Evolutionary conservation across 2,329 filamentous ascomycete species (phyloP).

Genomic region (Samsoniella hepiali): DNA sequence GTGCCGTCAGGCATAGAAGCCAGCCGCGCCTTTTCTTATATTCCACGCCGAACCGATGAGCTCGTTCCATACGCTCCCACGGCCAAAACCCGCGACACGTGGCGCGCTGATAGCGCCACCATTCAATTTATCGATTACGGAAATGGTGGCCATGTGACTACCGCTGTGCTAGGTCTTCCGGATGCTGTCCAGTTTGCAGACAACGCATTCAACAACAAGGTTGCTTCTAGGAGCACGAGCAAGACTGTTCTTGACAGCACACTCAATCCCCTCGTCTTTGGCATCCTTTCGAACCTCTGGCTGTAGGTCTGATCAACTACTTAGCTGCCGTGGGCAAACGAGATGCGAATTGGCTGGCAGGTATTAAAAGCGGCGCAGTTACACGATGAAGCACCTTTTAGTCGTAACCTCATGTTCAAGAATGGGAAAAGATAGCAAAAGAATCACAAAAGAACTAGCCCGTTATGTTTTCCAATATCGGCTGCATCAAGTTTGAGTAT

Average conservation of each 20-base stretch:
- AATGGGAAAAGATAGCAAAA: too few species aligned
- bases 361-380: neutral
- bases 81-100: neutral
- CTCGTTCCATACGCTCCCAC: slow-evolving; percentile 11
- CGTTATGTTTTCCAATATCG: too few species aligned
- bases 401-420: too few species aligned
- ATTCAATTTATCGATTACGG: slow-evolving; percentile 8
- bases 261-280: slow-evolving; percentile 13
- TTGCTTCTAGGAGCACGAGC: too few species aligned
- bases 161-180: slow-evolving; percentile 6
- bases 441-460: too few species aligned
- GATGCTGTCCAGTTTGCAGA: slow-evolving; percentile 1
- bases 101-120: slow-evolving; percentile 12
- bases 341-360: slow-evolving; percentile 9
- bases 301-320: neutral
- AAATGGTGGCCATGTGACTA: slow-evolving; percentile 14
- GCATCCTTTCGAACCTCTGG: slow-evolving; percentile 15
- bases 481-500: too few species aligned
- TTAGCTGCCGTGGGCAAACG: slow-evolving; percentile 5
- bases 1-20: slow-evolving; percentile 4
- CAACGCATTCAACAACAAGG: slow-evolving; percentile 2
- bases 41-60: slow-evolving; percentile 17
- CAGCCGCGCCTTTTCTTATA: slow-evolving; percentile 11
- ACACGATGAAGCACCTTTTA: neutral
- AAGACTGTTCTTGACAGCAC: slow-evolving; percentile 2